Percentiles rank a stretch among this genome's conserved stretches.
phyloP scores from a whole-genome alignment of 345 rosid species.

The Eucalyptus brandiana region DNA sequence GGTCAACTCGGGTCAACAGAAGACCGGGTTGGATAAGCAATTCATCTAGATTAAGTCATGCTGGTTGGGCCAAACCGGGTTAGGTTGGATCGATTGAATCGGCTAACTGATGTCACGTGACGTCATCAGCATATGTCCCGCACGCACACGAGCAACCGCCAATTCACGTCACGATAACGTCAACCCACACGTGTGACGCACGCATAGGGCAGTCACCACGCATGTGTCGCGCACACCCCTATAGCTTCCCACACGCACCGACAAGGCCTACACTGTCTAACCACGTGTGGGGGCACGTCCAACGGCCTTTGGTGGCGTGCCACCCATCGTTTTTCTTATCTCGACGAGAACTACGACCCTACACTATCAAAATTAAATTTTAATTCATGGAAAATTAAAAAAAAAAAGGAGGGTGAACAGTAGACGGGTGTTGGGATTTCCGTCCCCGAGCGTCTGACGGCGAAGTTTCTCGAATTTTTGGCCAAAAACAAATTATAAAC shows the following conservation, averaged over 20 bases:
- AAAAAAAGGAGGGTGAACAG: too few relatives aligned
- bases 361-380: too few relatives aligned
- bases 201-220: too few relatives aligned
- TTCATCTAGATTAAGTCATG: too few relatives aligned
- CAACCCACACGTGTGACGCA: fast-evolving
- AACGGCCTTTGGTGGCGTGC: fast-evolving
- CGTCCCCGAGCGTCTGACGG: fast-evolving
- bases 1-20: fast-evolving
- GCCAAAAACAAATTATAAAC: too few relatives aligned
- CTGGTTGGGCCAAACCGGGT: too few relatives aligned
- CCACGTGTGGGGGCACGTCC: fast-evolving
- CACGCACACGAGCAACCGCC: fast-evolving
- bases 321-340: too few relatives aligned
- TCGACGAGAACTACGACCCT: fast-evolving
- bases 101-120: too few relatives aligned
- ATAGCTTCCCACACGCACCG: fast-evolving
- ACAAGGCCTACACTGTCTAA: too few relatives aligned
- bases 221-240: fast-evolving
- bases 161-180: fast-evolving
- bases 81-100: fast-evolving
- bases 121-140: fast-evolving
- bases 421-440: fast-evolving
- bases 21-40: fast-evolving
- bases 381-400: fast-evolving
- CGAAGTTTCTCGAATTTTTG: too few relatives aligned